These are phyloP conservation scores for Quercus ilex DNA, from an alignment of 306 rosid species.

Conservation along the genomic window DNA sequence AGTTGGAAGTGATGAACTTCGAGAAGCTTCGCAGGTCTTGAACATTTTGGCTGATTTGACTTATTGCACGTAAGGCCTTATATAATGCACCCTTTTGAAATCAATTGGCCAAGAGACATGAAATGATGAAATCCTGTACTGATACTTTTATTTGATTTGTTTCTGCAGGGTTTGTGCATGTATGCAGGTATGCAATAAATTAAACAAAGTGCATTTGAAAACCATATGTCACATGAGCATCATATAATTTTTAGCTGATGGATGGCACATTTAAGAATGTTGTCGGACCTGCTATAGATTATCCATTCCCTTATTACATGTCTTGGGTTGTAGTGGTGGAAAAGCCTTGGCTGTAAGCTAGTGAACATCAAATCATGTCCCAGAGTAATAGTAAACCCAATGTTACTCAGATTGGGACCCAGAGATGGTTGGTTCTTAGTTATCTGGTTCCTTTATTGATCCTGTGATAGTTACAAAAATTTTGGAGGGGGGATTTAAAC, in stretches of 20 bases:
- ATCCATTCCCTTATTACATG: background rate
- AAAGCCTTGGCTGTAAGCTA: no score
- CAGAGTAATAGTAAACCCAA: background rate
- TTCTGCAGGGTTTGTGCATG: constrained; percentile 83
- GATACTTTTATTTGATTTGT: constrained; percentile 5
- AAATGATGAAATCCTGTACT: constrained; percentile 11
- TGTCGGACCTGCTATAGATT: background rate
- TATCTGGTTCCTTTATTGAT: background rate
- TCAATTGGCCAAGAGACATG: background rate
- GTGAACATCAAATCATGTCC: no score
- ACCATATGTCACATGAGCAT: background rate
- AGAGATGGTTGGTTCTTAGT: background rate
- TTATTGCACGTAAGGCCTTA: constrained; percentile 72
- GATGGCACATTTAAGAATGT: background rate
- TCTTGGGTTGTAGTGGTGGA: no score
- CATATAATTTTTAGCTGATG: background rate
- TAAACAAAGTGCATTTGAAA: background rate
- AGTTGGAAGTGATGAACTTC: constrained; percentile 71
- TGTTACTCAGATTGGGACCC: background rate
- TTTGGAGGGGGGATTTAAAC: no score
- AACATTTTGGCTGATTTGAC: constrained; percentile 61
- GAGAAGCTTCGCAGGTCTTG: constrained; percentile 63
- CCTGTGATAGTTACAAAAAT: no score
- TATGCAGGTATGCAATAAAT: constrained; percentile 62
- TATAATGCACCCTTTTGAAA: background rate